A percentile compares a stretch with the other conserved stretches of the same genome.
phyloP scores from a whole-genome alignment of 2,329 filamentous ascomycete species.

The Cordyceps farinosa region DNA sequence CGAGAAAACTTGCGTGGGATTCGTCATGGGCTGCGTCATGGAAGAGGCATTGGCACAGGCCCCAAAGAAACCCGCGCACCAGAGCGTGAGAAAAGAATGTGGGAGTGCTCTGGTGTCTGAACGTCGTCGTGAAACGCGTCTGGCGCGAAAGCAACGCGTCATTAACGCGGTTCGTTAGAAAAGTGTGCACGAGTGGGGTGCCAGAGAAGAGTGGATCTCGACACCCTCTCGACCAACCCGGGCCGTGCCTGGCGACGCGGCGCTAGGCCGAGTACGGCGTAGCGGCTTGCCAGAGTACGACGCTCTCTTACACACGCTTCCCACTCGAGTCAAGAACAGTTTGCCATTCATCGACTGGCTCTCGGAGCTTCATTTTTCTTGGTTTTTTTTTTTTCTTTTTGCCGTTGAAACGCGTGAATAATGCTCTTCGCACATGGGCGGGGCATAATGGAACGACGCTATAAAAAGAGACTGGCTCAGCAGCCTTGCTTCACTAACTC shows the following conservation, averaged over 20 bases:
- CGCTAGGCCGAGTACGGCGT: neutral
- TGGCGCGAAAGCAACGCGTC: constrained; percentile 16
- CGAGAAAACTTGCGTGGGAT: neutral
- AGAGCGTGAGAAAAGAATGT: neutral
- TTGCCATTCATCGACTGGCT: neutral
- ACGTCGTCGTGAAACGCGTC: constrained; percentile 10
- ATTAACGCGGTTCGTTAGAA: constrained; percentile 10
- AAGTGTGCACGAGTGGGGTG: neutral
- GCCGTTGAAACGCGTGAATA: neutral
- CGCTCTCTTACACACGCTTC: neutral
- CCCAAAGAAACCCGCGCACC: neutral
- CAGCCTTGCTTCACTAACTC: neutral
- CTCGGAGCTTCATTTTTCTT: too few relatives aligned
- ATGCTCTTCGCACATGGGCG: neutral
- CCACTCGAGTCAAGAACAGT: neutral
- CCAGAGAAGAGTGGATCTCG: constrained; percentile 9
- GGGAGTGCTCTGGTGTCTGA: constrained; percentile 9
- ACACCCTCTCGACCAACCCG: constrained; percentile 11
- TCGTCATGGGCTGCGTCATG: neutral
- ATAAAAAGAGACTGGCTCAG: neutral
- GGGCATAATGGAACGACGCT: neutral
- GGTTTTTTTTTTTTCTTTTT: neutral
- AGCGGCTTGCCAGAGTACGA: neutral
- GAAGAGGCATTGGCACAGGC: neutral
- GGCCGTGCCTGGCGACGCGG: constrained; percentile 10